Evolutionary conservation across 352 stramenopile genomes (phyloP).

Genomic region (Phytophthora macrochlamydospora): DNA sequence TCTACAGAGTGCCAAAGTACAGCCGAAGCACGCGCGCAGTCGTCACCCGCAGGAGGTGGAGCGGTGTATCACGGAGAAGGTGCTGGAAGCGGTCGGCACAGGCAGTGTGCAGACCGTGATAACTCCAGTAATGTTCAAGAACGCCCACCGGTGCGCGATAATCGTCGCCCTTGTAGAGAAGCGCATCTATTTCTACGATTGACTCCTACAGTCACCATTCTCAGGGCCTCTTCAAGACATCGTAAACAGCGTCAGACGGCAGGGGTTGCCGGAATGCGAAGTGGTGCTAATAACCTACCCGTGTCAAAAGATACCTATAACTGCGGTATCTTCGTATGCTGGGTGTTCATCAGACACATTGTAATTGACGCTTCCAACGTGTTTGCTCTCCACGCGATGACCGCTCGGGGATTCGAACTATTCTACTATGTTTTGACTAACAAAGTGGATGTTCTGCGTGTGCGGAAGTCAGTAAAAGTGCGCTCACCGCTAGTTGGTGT

Average conservation of each 20-base stretch:
- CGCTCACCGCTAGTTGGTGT: too few species aligned
- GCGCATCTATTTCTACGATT: background rate
- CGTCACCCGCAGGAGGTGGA: background rate
- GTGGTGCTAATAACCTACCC: background rate
- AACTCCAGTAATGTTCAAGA: conserved; percentile 48
- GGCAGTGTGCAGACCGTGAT: conserved; percentile 28
- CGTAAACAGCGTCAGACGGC: background rate
- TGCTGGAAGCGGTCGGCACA: background rate
- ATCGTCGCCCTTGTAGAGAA: background rate
- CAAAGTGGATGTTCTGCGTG: background rate
- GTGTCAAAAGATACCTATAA: background rate
- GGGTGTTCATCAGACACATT: background rate
- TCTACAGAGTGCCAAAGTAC: background rate
- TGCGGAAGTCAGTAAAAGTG: too few species aligned
- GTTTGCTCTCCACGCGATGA: background rate
- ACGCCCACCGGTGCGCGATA: background rate
- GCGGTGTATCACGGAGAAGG: background rate
- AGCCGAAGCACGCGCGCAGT: background rate
- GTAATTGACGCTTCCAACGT: background rate
- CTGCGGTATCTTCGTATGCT: background rate
- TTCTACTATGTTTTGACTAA: background rate
- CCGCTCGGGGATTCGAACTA: background rate
- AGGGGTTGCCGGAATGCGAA: background rate
- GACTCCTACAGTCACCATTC: background rate
- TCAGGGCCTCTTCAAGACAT: background rate